Percentiles rank a stretch among this genome's conserved stretches.
Evolutionary conservation across 768 basidiomycete species (phyloP).

Genomic region (Scleroderma bovista): DNA sequence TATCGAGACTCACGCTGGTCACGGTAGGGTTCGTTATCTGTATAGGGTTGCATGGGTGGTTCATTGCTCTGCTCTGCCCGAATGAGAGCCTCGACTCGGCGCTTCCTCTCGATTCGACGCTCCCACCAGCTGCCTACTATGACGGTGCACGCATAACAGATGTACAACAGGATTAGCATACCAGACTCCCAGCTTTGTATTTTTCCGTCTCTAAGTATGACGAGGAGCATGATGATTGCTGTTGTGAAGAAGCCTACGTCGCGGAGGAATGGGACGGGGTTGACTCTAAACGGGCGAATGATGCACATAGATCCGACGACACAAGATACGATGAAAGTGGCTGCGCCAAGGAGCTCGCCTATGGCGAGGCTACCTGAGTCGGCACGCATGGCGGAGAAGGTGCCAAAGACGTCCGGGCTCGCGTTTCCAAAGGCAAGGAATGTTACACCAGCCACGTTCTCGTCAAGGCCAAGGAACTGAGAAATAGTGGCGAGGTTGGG

Average conservation of each 20-base stretch:
- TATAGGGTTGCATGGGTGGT: constrained; percentile 30
- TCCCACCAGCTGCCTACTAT: constrained; percentile 76
- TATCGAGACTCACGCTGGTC: constrained; percentile 54
- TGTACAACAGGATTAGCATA: constrained; percentile 66
- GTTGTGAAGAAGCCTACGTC: constrained; percentile 94
- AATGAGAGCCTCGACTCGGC: constrained; percentile 44
- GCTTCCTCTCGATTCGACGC: constrained; percentile 43
- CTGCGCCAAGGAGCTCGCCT: constrained; percentile 93
- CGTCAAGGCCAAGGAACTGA: constrained; percentile 77
- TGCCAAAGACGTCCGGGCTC: constrained; percentile 93
- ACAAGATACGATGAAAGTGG: constrained; percentile 91
- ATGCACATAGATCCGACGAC: constrained; percentile 98
- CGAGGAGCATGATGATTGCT: constrained; percentile 70
- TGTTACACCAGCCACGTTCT: constrained; percentile 94
- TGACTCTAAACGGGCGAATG: constrained; percentile 89
- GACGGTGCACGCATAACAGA: constrained; percentile 72
- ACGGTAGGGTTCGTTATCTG: constrained; percentile 46
- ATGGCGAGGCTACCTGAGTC: constrained; percentile 86
- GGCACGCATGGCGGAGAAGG: constrained; percentile 86
- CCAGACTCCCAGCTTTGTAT: constrained; percentile 72
- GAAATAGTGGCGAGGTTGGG: constrained; percentile 93
- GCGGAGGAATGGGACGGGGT: constrained; percentile 75
- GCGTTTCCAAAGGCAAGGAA: constrained; percentile 97
- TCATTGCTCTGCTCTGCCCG: constrained; percentile 56
- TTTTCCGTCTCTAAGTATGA: constrained; percentile 70